Evolutionary conservation across 2,329 filamentous ascomycete species (phyloP).

Genomic region (Aureobasidium subglaciale): DNA sequence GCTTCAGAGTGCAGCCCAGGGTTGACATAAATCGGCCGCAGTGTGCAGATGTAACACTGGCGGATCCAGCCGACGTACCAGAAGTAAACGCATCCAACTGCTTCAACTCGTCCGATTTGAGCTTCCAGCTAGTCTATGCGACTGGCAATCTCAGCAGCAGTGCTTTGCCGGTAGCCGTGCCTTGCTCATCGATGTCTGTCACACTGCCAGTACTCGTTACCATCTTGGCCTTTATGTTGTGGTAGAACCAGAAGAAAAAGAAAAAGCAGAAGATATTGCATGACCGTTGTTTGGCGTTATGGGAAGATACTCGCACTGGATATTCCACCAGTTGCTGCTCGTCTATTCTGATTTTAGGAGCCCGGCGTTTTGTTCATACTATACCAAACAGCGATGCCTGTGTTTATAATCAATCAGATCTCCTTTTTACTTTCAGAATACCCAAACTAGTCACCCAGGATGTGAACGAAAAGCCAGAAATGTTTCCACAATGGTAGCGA

Average conservation of each 20-base stretch:
- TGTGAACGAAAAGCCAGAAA: no score
- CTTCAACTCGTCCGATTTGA: slow-evolving; percentile 73
- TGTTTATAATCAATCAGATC: neutral
- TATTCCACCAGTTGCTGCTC: neutral
- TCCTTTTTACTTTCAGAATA: no score
- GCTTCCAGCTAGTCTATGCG: slow-evolving; percentile 71
- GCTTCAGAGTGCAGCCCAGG: neutral
- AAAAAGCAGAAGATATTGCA: neutral
- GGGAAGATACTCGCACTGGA: neutral
- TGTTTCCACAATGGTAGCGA: neutral
- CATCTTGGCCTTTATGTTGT: neutral
- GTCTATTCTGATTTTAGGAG: neutral
- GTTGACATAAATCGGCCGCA: slow-evolving; percentile 33
- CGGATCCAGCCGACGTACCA: slow-evolving; percentile 66
- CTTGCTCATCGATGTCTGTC: neutral
- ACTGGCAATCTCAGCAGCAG: slow-evolving; percentile 26
- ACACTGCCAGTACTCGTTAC: neutral
- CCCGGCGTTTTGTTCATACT: neutral
- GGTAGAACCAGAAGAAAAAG: neutral
- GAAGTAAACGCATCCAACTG: slow-evolving; percentile 77
- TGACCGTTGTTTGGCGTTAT: neutral
- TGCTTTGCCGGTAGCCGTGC: neutral
- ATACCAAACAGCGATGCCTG: neutral
- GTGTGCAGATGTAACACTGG: slow-evolving; percentile 94
- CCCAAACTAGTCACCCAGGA: no score